Evolutionary conservation across 495 filamentous ascomycete genomes (phyloP).

Genomic region (Stereocaulon alpinum): DNA sequence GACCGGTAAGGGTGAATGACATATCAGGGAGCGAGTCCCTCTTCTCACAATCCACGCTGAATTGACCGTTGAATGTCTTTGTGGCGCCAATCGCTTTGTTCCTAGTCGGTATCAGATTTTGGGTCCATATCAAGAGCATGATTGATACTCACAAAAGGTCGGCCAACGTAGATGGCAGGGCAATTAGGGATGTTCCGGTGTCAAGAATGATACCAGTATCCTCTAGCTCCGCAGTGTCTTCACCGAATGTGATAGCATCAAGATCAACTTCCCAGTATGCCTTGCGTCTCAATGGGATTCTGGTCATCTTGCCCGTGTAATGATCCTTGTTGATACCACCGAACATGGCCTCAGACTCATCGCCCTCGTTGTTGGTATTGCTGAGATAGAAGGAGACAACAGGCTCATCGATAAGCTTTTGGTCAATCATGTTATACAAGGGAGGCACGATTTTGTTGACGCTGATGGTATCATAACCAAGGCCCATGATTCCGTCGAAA

Average conservation of each 20-base stretch:
- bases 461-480: slow-evolving; percentile 90
- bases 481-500: slow-evolving; percentile 95
- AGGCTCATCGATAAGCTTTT: slow-evolving; percentile 78
- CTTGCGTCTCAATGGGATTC: slow-evolving; percentile 91
- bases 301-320: slow-evolving; percentile 83
- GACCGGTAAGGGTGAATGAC: slow-evolving; percentile 73
- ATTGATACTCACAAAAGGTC: slow-evolving; percentile 63
- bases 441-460: slow-evolving; percentile 91
- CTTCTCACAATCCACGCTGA: slow-evolving; percentile 80
- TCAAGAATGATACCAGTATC: slow-evolving; percentile 94
- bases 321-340: slow-evolving; percentile 81
- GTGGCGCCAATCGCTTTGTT: slow-evolving; percentile 97
- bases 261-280: slow-evolving; percentile 99
- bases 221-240: slow-evolving; percentile 73
- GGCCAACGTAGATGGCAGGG: slow-evolving; percentile 81
- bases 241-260: slow-evolving; percentile 80
- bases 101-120: slow-evolving; percentile 30
- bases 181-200: slow-evolving; percentile 96
- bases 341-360: slow-evolving; percentile 80
- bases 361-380: slow-evolving; percentile 57
- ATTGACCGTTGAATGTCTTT: slow-evolving; percentile 93
- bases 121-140: not conserved
- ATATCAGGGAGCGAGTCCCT: slow-evolving; percentile 76
- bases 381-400: slow-evolving; percentile 96
- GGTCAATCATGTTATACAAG: slow-evolving; percentile 90